phyloP scores from a whole-genome alignment of 1,284 basidiomycete genomes.

The Cerioporus squamosus region DNA sequence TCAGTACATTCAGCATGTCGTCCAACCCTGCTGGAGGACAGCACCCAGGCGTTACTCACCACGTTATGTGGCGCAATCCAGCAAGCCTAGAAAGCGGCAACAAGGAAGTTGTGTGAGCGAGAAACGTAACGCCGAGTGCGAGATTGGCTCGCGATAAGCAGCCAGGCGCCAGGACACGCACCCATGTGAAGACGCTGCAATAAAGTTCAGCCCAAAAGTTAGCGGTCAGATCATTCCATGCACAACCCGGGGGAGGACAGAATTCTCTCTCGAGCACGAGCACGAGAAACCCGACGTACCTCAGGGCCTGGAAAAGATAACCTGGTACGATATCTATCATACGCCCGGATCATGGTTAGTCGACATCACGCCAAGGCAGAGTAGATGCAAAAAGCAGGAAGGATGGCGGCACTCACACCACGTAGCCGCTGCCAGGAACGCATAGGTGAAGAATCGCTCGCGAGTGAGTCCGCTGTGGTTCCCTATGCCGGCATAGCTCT shows the following conservation, averaged over 20 bases:
- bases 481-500: conserved; percentile 66
- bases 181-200: conserved; percentile 61
- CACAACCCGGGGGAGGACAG: neutral
- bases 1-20: too few species aligned
- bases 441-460: conserved; percentile 78
- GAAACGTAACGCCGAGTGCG: neutral
- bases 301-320: conserved; percentile 56
- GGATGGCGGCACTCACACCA: conserved; percentile 54
- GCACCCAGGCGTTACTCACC: conserved; percentile 21
- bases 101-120: neutral
- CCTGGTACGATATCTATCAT: conserved; percentile 63
- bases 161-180: conserved; percentile 29
- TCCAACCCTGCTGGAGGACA: too few species aligned
- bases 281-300: conserved; percentile 23
- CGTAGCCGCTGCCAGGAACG: conserved; percentile 55
- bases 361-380: neutral
- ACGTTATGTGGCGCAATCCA: conserved; percentile 81
- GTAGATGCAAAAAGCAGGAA: neutral
- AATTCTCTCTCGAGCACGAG: neutral
- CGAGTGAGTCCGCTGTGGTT: conserved; percentile 71
- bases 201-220: conserved; percentile 26
- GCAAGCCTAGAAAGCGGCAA: conserved; percentile 42
- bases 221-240: neutral
- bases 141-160: neutral
- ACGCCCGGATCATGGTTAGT: neutral